Evolutionary conservation across 2,329 filamentous ascomycete genomes (phyloP).

Genomic region (Xylariales sp.): DNA sequence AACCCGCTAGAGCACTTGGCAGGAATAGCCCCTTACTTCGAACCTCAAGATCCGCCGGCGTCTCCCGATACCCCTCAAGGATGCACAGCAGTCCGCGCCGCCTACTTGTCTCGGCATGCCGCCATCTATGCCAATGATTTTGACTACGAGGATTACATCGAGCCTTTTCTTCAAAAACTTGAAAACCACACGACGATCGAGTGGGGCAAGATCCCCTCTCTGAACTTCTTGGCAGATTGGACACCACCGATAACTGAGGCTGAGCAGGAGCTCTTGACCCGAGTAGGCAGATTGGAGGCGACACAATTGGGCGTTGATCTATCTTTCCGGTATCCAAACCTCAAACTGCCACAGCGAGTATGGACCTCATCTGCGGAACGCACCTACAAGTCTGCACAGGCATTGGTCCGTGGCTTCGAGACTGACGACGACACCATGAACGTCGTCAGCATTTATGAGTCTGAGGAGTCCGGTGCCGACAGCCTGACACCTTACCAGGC

Average conservation of each 20-base stretch:
- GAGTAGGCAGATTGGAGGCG: conserved; percentile 56
- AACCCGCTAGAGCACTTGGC: conserved; percentile 13
- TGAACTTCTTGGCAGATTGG: conserved; percentile 56
- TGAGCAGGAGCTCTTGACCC: conserved; percentile 55
- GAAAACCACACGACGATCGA: conserved; percentile 50
- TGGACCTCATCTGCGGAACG: conserved; percentile 62
- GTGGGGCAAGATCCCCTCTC: conserved; percentile 50
- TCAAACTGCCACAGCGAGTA: conserved; percentile 48
- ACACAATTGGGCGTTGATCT: conserved; percentile 54
- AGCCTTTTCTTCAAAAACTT: conserved; percentile 54
- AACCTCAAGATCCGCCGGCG: conserved; percentile 43
- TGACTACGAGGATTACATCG: conserved; percentile 53
- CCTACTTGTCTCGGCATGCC: conserved; percentile 54
- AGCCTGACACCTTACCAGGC: conserved; percentile 59
- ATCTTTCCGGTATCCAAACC: conserved; percentile 51
- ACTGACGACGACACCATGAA: conserved; percentile 47
- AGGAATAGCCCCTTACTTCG: conserved; percentile 40
- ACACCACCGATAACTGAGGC: conserved; percentile 50
- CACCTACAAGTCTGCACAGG: conserved; percentile 53
- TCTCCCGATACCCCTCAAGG: conserved; percentile 41
- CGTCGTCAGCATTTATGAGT: conserved; percentile 52
- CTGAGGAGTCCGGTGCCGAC: conserved; percentile 52
- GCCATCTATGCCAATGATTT: conserved; percentile 58
- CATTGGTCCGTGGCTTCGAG: conserved; percentile 54
- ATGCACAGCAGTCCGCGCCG: conserved; percentile 45